Evolutionary conservation across 2,329 filamentous ascomycete species (phyloP).

Genomic region (Cladophialophora chaetospira): DNA sequence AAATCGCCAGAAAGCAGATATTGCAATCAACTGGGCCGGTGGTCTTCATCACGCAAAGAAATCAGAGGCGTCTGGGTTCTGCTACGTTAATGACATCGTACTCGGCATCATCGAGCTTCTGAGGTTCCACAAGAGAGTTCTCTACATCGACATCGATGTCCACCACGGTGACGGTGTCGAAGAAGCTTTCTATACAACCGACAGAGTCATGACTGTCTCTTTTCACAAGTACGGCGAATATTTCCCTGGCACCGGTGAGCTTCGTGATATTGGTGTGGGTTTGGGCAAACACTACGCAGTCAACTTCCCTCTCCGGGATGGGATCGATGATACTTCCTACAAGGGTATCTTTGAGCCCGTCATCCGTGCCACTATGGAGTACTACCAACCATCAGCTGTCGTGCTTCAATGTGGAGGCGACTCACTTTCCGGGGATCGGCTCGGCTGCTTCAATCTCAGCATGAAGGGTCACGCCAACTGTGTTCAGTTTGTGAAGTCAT

Average conservation of each 20-base stretch:
- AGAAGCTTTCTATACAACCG: conserved; percentile 71
- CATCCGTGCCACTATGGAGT: conserved; percentile 69
- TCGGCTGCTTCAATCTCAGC: conserved; percentile 70
- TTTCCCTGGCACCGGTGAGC: conserved; percentile 69
- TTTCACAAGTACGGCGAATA: conserved; percentile 76
- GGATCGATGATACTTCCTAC: conserved; percentile 68
- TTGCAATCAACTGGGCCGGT: conserved; percentile 83
- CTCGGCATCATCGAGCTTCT: conserved; percentile 67
- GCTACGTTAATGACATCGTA: conserved; percentile 88
- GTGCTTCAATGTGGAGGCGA: conserved; percentile 71
- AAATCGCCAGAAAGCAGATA: conserved; percentile 68
- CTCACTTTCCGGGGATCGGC: conserved; percentile 65
- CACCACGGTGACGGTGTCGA: conserved; percentile 70
- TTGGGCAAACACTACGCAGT: conserved; percentile 68
- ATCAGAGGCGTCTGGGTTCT: conserved; percentile 91
- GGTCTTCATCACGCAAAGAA: conserved; percentile 97
- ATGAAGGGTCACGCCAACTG: conserved; percentile 72
- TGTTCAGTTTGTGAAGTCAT: conserved; percentile 69
- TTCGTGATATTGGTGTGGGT: conserved; percentile 69
- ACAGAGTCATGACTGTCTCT: conserved; percentile 71
- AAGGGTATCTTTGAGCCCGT: conserved; percentile 69
- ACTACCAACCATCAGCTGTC: conserved; percentile 67
- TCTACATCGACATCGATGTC: conserved; percentile 69
- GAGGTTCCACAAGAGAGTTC: conserved; percentile 64
- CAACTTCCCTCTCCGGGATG: conserved; percentile 70